phyloP scores from a whole-genome alignment of 75 land plant genomes.

The Picea sitchensis region DNA sequence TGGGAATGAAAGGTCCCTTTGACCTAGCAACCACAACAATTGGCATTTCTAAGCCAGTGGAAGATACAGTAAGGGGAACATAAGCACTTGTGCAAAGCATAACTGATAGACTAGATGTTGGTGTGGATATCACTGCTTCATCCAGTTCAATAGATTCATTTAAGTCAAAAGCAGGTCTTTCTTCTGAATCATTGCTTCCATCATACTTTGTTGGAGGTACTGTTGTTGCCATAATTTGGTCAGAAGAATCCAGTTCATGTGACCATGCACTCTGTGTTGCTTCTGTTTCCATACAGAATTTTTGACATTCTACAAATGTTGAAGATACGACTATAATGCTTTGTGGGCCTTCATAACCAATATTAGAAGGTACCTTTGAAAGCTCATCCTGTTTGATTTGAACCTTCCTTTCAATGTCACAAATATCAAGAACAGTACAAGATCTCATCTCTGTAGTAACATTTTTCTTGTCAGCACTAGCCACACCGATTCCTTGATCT shows the following conservation, averaged over 20 bases:
- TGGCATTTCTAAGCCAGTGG: constrained; percentile 21
- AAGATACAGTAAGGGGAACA: neutral
- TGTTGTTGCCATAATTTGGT: constrained; percentile 18
- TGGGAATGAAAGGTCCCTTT: constrained; percentile 36
- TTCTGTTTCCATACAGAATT: no score
- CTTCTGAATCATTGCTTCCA: neutral
- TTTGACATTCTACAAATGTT: no score
- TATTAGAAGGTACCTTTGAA: neutral
- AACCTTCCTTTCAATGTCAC: constrained; percentile 20
- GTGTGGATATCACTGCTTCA: constrained; percentile 15
- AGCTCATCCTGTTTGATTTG: constrained; percentile 73
- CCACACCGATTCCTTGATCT: neutral
- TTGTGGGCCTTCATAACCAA: no score
- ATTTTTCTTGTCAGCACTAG: constrained; percentile 10
- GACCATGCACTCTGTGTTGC: no score
- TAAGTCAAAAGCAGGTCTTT: constrained; percentile 39
- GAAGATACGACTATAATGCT: no score
- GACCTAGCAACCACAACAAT: constrained; percentile 34
- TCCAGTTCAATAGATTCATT: constrained; percentile 38
- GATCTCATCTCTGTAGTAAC: constrained; percentile 11
- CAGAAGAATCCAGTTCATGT: no score
- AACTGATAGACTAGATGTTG: neutral
- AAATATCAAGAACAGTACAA: neutral
- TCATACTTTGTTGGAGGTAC: constrained; percentile 13
- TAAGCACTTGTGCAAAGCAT: constrained; percentile 1